Evolutionary conservation across 306 rosid species (phyloP).

Genomic region (Corylus avellana): DNA sequence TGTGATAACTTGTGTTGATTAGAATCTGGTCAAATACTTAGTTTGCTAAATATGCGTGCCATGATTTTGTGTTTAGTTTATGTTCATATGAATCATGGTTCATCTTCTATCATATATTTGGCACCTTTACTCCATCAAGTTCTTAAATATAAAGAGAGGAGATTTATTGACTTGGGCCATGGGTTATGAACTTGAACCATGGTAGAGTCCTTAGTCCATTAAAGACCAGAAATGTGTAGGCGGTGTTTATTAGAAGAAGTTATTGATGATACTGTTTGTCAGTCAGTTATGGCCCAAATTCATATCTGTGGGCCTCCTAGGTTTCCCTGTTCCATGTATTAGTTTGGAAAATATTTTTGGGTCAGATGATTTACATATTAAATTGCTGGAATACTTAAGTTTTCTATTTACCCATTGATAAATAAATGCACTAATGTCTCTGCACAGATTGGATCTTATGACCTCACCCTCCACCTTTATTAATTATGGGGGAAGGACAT

Average conservation of each 20-base stretch:
- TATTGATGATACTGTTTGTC: background rate
- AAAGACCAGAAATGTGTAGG: background rate
- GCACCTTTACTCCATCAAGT: background rate
- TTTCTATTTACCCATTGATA: background rate
- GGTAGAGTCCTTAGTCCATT: background rate
- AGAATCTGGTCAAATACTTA: slow-evolving; percentile 6
- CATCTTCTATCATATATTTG: background rate
- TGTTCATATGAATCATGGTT: slow-evolving; percentile 17
- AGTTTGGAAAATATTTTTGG: slow-evolving; percentile 3
- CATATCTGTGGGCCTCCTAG: background rate
- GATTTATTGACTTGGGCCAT: slow-evolving; percentile 6
- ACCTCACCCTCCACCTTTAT: background rate
- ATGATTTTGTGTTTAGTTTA: slow-evolving; percentile 13
- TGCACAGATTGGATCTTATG: background rate
- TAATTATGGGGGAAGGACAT: background rate
- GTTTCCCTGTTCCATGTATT: background rate
- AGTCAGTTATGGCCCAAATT: background rate
- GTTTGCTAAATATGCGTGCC: background rate
- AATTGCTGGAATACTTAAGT: background rate
- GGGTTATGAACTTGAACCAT: slow-evolving; percentile 15
- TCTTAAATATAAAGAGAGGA: background rate
- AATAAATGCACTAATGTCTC: background rate
- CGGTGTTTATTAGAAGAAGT: background rate
- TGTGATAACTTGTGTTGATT: slow-evolving; percentile 5
- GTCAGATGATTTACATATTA: background rate